Percentiles rank a stretch among this genome's conserved stretches.
Evolutionary conservation across 495 filamentous ascomycete species (phyloP).

Genomic region (Penicillium antarcticum): DNA sequence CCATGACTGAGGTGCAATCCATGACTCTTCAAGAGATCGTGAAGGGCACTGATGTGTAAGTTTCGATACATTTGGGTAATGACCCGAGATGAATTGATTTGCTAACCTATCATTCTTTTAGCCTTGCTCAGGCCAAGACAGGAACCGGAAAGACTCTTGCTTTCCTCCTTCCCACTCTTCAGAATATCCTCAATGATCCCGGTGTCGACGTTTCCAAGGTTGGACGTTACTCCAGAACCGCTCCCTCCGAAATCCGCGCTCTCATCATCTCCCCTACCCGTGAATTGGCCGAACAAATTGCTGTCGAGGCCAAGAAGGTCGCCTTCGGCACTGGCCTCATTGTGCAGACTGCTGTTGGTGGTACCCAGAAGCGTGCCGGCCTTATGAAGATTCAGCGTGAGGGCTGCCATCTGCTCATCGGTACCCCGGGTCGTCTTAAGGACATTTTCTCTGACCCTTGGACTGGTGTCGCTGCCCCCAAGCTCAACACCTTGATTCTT

Average conservation of each 20-base stretch:
- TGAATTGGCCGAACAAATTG: slow-evolving; percentile 94
- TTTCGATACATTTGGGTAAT: slow-evolving; percentile 7
- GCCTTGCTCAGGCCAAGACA: slow-evolving; percentile 84
- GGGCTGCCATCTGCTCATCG: slow-evolving; percentile 88
- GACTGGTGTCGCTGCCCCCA: slow-evolving; percentile 66
- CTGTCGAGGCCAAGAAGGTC: slow-evolving; percentile 74
- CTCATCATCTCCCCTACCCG: slow-evolving; percentile 93
- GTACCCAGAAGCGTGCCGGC: slow-evolving; percentile 66
- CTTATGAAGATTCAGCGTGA: slow-evolving; percentile 60
- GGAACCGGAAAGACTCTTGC: slow-evolving; percentile 87
- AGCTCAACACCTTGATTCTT: slow-evolving; percentile 75
- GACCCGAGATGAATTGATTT: not conserved
- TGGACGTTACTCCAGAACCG: slow-evolving; percentile 1
- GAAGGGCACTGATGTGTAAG: slow-evolving; percentile 76
- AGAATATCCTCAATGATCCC: slow-evolving; percentile 66
- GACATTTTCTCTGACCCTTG: slow-evolving; percentile 74
- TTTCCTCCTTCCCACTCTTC: slow-evolving; percentile 73
- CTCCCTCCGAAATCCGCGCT: slow-evolving; percentile 69
- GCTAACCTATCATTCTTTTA: slow-evolving; percentile 34
- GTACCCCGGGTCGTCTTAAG: slow-evolving; percentile 83
- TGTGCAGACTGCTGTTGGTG: slow-evolving; percentile 87
- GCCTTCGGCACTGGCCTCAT: slow-evolving; percentile 61
- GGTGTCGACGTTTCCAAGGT: slow-evolving; percentile 32
- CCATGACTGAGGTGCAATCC: slow-evolving; percentile 92
- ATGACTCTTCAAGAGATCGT: slow-evolving; percentile 76